Evolutionary conservation across 139 green algal species (phyloP), one percentile per base, ranked within the genome.

Genomic region (Coelastrella sp.): DNA sequence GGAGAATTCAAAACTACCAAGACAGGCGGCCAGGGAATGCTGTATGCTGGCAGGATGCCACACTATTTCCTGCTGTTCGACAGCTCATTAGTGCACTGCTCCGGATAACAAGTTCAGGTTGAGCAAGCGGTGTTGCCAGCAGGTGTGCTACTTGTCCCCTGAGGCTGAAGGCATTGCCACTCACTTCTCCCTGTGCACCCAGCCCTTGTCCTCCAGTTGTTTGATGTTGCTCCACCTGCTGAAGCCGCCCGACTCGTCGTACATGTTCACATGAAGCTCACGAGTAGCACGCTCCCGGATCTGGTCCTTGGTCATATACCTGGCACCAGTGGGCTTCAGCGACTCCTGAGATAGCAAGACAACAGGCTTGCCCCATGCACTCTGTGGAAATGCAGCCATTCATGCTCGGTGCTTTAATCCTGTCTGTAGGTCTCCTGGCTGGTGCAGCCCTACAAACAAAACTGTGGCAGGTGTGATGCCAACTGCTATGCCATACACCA

Each of bases 201-300:
- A 88, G 82, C 15, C 7, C 5, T 79, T 88, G 9, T 20, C 57
- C 61, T 88, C 63, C 17, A 88, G 19, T 58, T n/a, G 25, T 63
- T 79, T 79, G 10, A 60, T 58, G 12, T 9, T 15, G 61, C 14
- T 78, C 82, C 82, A 88, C 24, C 25, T 76, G 65, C 20, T 88
- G 82, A 68, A 78, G 25, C 82, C 82, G n/a, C 17, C 25, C 20
- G 65, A 19, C 19, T 70, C 65, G 20, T 88, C 82, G 35, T 65
- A 35, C 82, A 88, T 65, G 82, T 56, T 75, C 10, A 88, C 27
- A 11, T 88, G 65, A 24, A 88, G 25, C 22, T 79, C 35, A 25
- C 61, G n/a, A 10, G 25, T n/a, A 22, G 82, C 63, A 20, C 65
- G 22, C 20, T n/a, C 24, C 19, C 24, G n/a, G n/a, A 85, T 68